These are phyloP conservation scores for Scedosporium boydii DNA, from an alignment of 2,329 filamentous ascomycete genomes.

Conservation along the genomic window DNA sequence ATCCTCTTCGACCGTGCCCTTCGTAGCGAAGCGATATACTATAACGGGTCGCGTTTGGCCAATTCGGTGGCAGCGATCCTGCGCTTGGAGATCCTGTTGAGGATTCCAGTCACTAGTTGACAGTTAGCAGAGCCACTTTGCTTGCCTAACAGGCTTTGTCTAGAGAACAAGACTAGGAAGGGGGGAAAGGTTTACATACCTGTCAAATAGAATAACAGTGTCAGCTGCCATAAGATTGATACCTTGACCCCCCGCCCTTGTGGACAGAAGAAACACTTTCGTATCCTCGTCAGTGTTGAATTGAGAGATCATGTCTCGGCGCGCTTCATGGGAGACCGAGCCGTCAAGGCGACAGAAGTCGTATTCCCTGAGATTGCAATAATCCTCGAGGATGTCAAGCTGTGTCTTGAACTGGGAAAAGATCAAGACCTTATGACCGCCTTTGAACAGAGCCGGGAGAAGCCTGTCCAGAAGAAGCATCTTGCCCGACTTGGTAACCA, in stretches of 20 bases:
- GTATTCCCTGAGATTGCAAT: conserved; percentile 75
- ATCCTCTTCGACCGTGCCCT: conserved; percentile 83
- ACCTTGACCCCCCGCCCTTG: conserved; percentile 84
- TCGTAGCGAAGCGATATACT: conserved; percentile 87
- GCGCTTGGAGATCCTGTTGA: conserved; percentile 91
- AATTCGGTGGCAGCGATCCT: conserved; percentile 90
- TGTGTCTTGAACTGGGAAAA: conserved; percentile 97
- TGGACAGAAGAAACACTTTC: conserved; percentile 80
- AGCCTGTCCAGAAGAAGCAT: conserved; percentile 90
- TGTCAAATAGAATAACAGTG: conserved; percentile 85
- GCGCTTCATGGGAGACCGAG: conserved; percentile 64
- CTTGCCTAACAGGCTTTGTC: not conserved
- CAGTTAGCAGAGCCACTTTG: not conserved
- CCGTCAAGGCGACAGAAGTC: conserved; percentile 85
- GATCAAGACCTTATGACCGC: conserved; percentile 83
- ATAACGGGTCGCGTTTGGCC: conserved; percentile 88
- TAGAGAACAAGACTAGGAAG: conserved; percentile 10
- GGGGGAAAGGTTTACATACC: not conserved
- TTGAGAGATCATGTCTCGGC: conserved; percentile 59
- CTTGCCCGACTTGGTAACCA: conserved; percentile 85
- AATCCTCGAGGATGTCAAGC: conserved; percentile 82
- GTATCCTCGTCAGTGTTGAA: conserved; percentile 59
- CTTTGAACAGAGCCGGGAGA: conserved; percentile 61
- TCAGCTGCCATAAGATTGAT: conserved; percentile 91
- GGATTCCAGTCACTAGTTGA: conserved; percentile 68